Base-by-base conservation (phyloP, 2,329 filamentous ascomycete genomes). In the Aspergillus ochraceoroseus region DNA sequence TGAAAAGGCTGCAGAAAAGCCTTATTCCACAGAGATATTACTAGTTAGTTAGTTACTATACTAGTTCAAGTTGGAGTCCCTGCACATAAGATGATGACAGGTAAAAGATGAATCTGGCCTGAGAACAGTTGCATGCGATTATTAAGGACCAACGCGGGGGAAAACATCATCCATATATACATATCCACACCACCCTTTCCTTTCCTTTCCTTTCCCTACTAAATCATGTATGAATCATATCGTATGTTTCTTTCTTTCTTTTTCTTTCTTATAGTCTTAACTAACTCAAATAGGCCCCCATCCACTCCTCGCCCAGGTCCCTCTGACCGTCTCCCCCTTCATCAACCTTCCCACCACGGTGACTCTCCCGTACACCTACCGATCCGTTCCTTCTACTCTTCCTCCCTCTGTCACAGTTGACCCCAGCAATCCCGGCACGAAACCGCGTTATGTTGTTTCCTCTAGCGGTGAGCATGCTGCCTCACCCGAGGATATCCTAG, bases 301-400 rank as follows among this genome's bases (percentile, higher is more conserved):
- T 68, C 86, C 84, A 11, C 79, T 95, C 50, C 80, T 98, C 32
- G 85, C 89, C 52, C 92, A 98, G 69, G 81, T 96, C 27, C 88
- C 92, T 19, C 72, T 98, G 40, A 94, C 88, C 34, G 88, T 96
- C 30, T 95, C 90, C 2, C 92, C 92, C 17, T 95, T 95, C 70
- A 80, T 96, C 56, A 85, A 83, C 45, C 82, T 98, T 20, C 92
- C 92, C 7, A 83, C 86, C 19, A 84, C 90, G 17, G 85, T 89
- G 13, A 95, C 89, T 0, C 79, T 98, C 5, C 90, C 92, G 15
- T 96, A 96, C 71, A 94, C 87, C 54, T 96, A 95, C 76, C 90
- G 89, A 62, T 77, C 81, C 7, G 83, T 96, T 59, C 87, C 90
- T 0, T 90, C 87, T 1, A 85, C 87, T 2, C 78, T 96, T 0